Base-by-base conservation (phyloP, 148 eudicot species). In the Rhododendron simsii region DNA sequence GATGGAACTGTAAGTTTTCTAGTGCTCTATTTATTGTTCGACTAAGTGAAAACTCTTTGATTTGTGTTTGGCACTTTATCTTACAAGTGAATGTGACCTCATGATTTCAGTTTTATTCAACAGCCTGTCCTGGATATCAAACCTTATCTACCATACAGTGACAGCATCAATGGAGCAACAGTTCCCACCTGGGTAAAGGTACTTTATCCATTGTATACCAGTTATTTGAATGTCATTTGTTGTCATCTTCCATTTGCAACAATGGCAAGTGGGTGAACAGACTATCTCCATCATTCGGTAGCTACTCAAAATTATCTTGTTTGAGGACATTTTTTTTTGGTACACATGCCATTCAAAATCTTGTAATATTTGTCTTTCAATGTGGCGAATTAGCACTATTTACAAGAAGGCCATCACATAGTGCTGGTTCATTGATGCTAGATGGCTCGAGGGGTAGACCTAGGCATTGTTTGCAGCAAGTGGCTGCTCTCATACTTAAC, bases 81-180 rank as follows among this genome's bases (percentile, higher is more conserved):
- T 18, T 26, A 23, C 18, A 81, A 55, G 21, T 44, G 9, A 81
- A 41, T 53, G 13, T n/a, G 55, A 12, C n/a, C 55, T 86, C 59
- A 26, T 80, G 80, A 78, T 83, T 77, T 37, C 13, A 47, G 53
- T 76, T 71, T 35, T 85, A 20, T 75, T 63, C 33, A 47, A 87
- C 93, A 96, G 99, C 99, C 99, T 81, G 95, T 97, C 65, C 89
- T 97, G 89, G 99, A 97, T 89, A 89, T 95, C 89, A 97, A 97
- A 89, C 99, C 99, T 39, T 97, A 95, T 92, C 92, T 97, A 83
- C 95, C 99, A 35, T 95, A 94, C 85, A 92, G 96, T 92, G 99
- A 97, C 89, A 93, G 91, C 88, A 92, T 97, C 78, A 85, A 86
- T 84, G 93, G 87, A 88, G 95, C 98, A 86, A 78, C 85, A 47